phyloP scores from a whole-genome alignment of 768 basidiomycete species.

The Crassisporium funariophilum region DNA sequence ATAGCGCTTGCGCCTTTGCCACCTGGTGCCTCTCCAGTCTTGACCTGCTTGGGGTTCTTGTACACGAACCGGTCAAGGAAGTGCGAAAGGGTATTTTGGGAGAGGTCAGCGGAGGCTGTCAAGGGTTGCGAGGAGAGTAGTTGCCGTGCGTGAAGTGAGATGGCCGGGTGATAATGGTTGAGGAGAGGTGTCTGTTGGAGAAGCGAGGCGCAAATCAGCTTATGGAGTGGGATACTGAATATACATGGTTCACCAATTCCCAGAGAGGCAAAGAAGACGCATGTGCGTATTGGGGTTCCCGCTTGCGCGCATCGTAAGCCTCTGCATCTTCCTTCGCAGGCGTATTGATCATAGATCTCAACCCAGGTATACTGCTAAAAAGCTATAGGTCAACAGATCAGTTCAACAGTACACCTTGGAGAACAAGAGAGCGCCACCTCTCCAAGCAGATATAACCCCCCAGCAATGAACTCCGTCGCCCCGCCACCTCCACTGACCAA shows the following conservation, averaged over 20 bases:
- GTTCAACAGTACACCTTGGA: conserved; percentile 1
- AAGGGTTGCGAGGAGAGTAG: conserved; percentile 73
- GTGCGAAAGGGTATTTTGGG: conserved; percentile 89
- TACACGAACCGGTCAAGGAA: conserved; percentile 98
- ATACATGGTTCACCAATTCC: conserved; percentile 71
- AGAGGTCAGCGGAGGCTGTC: conserved; percentile 84
- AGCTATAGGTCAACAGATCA: no score
- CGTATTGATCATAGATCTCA: conserved; percentile 41
- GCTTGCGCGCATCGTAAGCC: conserved; percentile 83
- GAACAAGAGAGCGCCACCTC: conserved; percentile 53
- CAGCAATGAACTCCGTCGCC: conserved; percentile 85
- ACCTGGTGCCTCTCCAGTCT: conserved; percentile 33
- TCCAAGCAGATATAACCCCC: conserved; percentile 83
- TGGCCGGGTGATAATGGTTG: conserved; percentile 87
- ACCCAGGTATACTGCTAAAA: conserved; percentile 43
- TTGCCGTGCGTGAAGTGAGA: conserved; percentile 84
- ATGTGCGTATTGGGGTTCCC: conserved; percentile 86
- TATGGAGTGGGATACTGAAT: not conserved
- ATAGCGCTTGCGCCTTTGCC: conserved; percentile 86
- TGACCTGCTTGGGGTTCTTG: conserved; percentile 85
- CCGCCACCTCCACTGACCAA: conserved; percentile 70
- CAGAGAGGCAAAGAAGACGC: conserved; percentile 81
- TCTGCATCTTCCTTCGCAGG: conserved; percentile 27
- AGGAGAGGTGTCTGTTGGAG: conserved; percentile 70
- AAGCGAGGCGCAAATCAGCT: not conserved